phyloP scores from a whole-genome alignment of 495 filamentous ascomycete genomes.

The Cercophora newfieldiana region DNA sequence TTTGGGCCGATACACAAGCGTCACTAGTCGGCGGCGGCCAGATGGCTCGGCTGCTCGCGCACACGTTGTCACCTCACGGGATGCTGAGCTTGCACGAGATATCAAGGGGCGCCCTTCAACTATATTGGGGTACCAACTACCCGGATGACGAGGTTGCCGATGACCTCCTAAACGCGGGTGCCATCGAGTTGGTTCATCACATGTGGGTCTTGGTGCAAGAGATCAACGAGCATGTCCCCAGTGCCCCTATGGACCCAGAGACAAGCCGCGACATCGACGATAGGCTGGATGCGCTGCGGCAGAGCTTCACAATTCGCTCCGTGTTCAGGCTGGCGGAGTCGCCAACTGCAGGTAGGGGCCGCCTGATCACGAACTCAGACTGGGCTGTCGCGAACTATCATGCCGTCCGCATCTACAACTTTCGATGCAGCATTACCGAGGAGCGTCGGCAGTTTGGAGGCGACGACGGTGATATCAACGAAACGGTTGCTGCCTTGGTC shows the following conservation, averaged over 20 bases:
- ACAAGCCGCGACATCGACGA: constrained; percentile 17
- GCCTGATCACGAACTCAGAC: constrained; percentile 49
- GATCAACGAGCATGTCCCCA: constrained; percentile 22
- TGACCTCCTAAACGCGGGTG: constrained; percentile 46
- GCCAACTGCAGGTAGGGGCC: constrained; percentile 34
- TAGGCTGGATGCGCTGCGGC: constrained; percentile 21
- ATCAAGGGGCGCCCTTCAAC: constrained; percentile 20
- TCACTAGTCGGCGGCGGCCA: constrained; percentile 31
- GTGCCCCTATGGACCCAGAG: constrained; percentile 2
- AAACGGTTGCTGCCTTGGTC: constrained; percentile 33
- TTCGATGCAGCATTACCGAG: constrained; percentile 32
- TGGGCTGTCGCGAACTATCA: constrained; percentile 51
- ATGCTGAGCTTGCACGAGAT: constrained; percentile 26
- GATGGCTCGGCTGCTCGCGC: constrained; percentile 24
- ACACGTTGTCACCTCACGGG: constrained; percentile 7
- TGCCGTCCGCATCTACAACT: constrained; percentile 45
- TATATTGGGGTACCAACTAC: constrained; percentile 45
- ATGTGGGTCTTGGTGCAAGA: constrained; percentile 44
- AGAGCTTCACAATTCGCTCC: constrained; percentile 26
- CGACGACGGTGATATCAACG: constrained; percentile 33
- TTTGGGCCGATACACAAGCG: constrained; percentile 31
- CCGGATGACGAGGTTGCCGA: constrained; percentile 49
- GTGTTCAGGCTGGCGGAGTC: constrained; percentile 41
- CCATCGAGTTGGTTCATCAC: constrained; percentile 37
- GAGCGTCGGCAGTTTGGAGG: not conserved